Base-by-base conservation (phyloP, 352 stramenopile genomes). In the Blastocystis hominis region DNA sequence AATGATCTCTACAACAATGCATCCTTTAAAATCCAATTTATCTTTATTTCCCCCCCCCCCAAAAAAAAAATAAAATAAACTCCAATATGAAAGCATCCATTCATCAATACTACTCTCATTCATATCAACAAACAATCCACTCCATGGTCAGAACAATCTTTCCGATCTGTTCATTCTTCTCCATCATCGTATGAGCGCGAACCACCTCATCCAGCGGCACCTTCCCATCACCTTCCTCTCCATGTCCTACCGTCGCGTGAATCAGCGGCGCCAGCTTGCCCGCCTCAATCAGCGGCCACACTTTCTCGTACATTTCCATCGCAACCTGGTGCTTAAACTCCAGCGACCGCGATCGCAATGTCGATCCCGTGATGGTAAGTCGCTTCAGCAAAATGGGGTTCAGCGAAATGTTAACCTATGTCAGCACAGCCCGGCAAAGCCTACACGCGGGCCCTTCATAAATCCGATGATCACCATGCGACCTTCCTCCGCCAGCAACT, bases 381-480 rank as follows among this genome's bases (percentile, higher is more conserved):
- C 88, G 80, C 24, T 90, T 90, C 10, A 91, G 86, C 62, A 91
- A 75, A 42, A 91, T 76, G 9, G 88, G 72, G 13, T 86, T 88
- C 55, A 89, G 38, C 38, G 86, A 86, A 17, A 89, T 88, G 34
- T 89, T 86, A n/a, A 88, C 88, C 70, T 76, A 76, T 36, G 72
- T 63, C 56, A 30, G 50, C 42, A 15, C 87, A 89, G 55, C n/a
- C 86, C 80, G 9, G 63, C 47, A 20, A 78, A 36, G 17, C 64
- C 36, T 36, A 89, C 70, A 50, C 88, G 46, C 13, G 88, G 55
- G 3, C 89, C 76, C 66, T 86, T 68, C 40, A 89, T 63, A 47
- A 91, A 89, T 24, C 81, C 90, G 50, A 91, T 90, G 34, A 90
- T 89, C 40, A 91, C 89, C 38, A 91, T 68, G 36, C 89, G 63